Evolutionary conservation across 108 stramenopile species (phyloP).

Genomic region (Cyclotella kingstonii): DNA sequence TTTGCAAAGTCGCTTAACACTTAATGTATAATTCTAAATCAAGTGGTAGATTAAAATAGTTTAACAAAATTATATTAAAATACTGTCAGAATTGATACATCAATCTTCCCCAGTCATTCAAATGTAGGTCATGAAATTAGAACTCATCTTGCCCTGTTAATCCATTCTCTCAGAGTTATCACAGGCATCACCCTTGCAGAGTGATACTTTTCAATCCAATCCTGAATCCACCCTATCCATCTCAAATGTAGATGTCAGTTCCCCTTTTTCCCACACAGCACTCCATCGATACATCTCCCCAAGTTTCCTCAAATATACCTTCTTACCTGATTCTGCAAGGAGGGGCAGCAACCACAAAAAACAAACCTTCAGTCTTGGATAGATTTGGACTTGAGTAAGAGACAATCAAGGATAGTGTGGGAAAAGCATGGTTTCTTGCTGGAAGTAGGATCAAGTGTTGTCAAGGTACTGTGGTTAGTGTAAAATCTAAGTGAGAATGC

Average conservation of each 20-base stretch:
- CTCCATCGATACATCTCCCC: conserved; percentile 55
- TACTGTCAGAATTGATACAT: neutral
- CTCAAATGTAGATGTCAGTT: conserved; percentile 70
- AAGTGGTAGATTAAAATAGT: neutral
- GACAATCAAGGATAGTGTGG: conserved; percentile 74
- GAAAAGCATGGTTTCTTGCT: conserved; percentile 66
- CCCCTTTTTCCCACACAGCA: conserved; percentile 68
- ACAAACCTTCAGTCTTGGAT: conserved; percentile 42
- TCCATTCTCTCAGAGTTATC: conserved; percentile 58
- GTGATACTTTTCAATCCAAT: conserved; percentile 97
- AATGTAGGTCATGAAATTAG: too few species aligned
- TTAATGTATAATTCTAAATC: conserved; percentile 72
- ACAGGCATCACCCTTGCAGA: conserved; percentile 80
- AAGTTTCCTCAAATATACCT: conserved; percentile 20
- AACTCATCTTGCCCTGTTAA: conserved; percentile 74
- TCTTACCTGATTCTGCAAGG: conserved; percentile 33
- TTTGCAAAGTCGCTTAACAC: conserved; percentile 90
- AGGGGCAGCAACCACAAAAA: conserved; percentile 75
- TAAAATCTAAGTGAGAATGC: conserved; percentile 86
- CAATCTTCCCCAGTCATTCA: too few species aligned
- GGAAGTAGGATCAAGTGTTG: conserved; percentile 86
- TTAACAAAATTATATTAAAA: conserved; percentile 10
- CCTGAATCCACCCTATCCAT: conserved; percentile 85
- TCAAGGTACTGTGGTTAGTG: conserved; percentile 69
- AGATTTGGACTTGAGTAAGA: conserved; percentile 54